Evolutionary conservation across 345 rosid species (phyloP).

Genomic region (Carallia pectinifolia): DNA sequence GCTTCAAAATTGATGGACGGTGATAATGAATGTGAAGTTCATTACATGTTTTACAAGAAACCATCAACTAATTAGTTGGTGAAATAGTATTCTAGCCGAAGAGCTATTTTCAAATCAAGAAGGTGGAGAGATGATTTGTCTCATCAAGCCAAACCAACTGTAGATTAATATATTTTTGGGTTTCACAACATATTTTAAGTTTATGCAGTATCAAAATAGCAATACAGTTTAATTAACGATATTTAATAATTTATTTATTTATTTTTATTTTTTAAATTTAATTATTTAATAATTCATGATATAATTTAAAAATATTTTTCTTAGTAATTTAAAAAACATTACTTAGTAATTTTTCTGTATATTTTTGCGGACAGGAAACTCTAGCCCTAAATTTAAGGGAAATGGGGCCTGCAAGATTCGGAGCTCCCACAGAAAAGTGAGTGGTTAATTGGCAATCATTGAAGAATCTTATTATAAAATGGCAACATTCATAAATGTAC

Average conservation of each 20-base stretch:
- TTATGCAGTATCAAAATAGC: too few relatives aligned
- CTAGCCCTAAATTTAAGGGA: not conserved
- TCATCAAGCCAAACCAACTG: not conserved
- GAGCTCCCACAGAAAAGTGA: not conserved
- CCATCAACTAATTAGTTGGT: not conserved
- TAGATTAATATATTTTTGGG: not conserved
- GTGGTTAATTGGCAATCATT: conserved; percentile 1
- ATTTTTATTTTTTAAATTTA: too few relatives aligned
- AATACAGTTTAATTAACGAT: too few relatives aligned
- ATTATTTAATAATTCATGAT: too few relatives aligned
- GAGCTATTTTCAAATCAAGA: conserved; percentile 16
- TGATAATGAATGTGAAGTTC: not conserved
- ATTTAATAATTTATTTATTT: too few relatives aligned
- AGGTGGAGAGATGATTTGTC: conserved; percentile 44
- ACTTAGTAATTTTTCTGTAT: too few relatives aligned
- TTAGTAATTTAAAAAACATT: too few relatives aligned
- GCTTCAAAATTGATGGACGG: not conserved
- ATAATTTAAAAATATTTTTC: too few relatives aligned
- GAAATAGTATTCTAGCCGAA: not conserved
- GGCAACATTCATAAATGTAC: not conserved
- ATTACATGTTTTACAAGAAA: conserved; percentile 22
- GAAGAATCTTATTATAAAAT: not conserved
- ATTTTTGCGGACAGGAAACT: not conserved
- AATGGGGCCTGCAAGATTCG: not conserved
- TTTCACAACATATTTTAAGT: too few relatives aligned